Percentiles rank a stretch among this genome's conserved stretches.
Evolutionary conservation across 2,329 filamentous ascomycete genomes (phyloP).

Genomic region (Cercospora zeae-maydis): DNA sequence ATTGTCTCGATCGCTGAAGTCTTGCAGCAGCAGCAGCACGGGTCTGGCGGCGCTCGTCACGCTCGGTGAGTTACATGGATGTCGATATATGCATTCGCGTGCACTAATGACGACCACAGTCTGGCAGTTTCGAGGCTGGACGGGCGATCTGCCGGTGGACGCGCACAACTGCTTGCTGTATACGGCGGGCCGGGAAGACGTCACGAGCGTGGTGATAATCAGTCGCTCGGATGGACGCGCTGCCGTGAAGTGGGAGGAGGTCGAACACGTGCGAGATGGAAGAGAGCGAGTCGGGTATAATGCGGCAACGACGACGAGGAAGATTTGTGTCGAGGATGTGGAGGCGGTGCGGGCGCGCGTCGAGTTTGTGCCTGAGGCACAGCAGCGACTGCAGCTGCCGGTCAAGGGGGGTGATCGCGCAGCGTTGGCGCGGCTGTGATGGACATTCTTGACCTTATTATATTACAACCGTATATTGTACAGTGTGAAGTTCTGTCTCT

Average conservation of each 20-base stretch:
- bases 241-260: constrained; percentile 23
- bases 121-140: constrained; percentile 30
- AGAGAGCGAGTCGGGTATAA: constrained; percentile 31
- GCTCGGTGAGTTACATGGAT: constrained; percentile 16
- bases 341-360: constrained; percentile 24
- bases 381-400: constrained; percentile 16
- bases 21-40: constrained; percentile 11
- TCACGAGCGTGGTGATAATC: constrained; percentile 20
- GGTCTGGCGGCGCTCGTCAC: constrained; percentile 20
- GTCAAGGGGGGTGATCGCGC: constrained; percentile 29
- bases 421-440: constrained; percentile 29
- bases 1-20: neutral
- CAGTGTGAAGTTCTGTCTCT: neutral
- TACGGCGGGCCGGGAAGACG: constrained; percentile 11
- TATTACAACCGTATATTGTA: neutral
- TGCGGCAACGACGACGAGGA: constrained; percentile 21
- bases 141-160: constrained; percentile 13
- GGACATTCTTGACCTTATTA: too few species aligned
- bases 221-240: constrained; percentile 25
- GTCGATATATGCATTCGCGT: neutral
- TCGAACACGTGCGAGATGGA: constrained; percentile 28
- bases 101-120: constrained; percentile 7
- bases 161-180: constrained; percentile 24
- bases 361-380: constrained; percentile 17
- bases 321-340: constrained; percentile 27